phyloP scores from a whole-genome alignment of 352 stramenopile genomes.

The Globisporangium nodosum region DNA sequence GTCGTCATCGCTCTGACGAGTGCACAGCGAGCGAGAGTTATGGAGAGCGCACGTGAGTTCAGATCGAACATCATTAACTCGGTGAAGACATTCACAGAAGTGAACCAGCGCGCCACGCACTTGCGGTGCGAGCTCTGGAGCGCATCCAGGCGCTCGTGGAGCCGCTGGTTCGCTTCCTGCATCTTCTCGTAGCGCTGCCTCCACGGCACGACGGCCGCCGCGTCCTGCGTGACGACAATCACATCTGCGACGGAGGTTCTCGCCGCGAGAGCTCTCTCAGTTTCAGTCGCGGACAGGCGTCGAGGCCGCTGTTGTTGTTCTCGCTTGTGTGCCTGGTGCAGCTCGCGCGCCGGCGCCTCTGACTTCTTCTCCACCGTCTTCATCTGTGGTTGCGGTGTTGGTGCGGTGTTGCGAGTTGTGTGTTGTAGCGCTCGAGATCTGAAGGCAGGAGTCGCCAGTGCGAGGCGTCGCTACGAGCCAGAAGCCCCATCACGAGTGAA shows the following conservation, averaged over 20 bases:
- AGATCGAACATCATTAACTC: background rate
- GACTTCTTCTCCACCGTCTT: too few species aligned
- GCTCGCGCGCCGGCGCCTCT: background rate
- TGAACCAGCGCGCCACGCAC: conserved; percentile 7
- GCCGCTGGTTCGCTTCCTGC: conserved; percentile 22
- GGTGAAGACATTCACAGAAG: background rate
- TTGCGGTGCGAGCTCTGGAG: conserved; percentile 34
- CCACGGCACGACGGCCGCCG: conserved; percentile 26
- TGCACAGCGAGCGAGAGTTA: background rate
- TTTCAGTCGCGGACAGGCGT: background rate
- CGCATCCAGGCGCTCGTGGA: conserved; percentile 26
- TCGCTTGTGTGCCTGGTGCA: background rate
- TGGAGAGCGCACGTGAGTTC: background rate
- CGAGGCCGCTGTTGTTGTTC: background rate
- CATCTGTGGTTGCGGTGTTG: background rate
- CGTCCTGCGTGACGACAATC: conserved; percentile 31
- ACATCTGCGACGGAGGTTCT: conserved; percentile 12
- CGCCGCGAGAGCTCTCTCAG: background rate
- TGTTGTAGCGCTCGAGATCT: too few species aligned
- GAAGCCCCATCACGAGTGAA: background rate
- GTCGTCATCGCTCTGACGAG: conserved; percentile 29
- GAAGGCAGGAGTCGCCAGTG: background rate
- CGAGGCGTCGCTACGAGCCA: background rate
- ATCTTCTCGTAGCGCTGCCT: conserved; percentile 37
- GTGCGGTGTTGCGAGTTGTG: too few species aligned